Evolutionary conservation across 345 rosid species (phyloP).

Genomic region (Sisymbrium altissimum): DNA sequence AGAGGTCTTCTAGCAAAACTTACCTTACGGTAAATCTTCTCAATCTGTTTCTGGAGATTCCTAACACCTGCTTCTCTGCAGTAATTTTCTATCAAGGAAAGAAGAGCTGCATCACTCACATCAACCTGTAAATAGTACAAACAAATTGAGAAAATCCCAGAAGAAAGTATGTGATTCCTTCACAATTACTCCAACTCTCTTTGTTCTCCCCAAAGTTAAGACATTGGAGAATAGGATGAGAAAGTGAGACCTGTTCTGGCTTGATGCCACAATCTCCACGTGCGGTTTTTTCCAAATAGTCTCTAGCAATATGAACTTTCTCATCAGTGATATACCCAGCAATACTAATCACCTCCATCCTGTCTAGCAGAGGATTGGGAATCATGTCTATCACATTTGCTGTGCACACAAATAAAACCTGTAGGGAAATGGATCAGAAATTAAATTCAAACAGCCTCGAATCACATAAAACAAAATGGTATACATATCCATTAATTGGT

Average conservation of each 20-base stretch:
- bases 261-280: slow-evolving; percentile 90
- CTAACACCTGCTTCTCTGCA: slow-evolving; percentile 99
- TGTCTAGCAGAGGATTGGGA: slow-evolving; percentile 96
- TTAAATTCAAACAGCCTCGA: neutral
- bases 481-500: neutral
- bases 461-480: slow-evolving; percentile 8
- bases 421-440: slow-evolving; percentile 27
- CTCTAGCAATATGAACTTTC: slow-evolving; percentile 98
- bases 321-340: slow-evolving; percentile 99
- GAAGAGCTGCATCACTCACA: slow-evolving; percentile 84
- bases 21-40: slow-evolving; percentile 99
- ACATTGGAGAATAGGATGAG: neutral
- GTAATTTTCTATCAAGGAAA: slow-evolving; percentile 84
- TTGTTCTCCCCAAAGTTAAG: neutral
- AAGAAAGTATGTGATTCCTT: neutral
- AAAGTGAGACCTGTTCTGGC: slow-evolving; percentile 71
- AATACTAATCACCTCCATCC: slow-evolving; percentile 97
- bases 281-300: slow-evolving; percentile 82
- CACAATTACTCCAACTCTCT: neutral
- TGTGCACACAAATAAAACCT: slow-evolving; percentile 99
- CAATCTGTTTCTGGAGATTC: slow-evolving; percentile 98
- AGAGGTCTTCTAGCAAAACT: neutral
- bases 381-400: slow-evolving; percentile 95
- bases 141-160: neutral
- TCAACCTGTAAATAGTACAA: slow-evolving; percentile 61